A percentile compares a stretch with the other conserved stretches of the same genome.
Conservation (phyloP, 148 eudicot species). For the Vaccinium vitisidaea region DNA sequence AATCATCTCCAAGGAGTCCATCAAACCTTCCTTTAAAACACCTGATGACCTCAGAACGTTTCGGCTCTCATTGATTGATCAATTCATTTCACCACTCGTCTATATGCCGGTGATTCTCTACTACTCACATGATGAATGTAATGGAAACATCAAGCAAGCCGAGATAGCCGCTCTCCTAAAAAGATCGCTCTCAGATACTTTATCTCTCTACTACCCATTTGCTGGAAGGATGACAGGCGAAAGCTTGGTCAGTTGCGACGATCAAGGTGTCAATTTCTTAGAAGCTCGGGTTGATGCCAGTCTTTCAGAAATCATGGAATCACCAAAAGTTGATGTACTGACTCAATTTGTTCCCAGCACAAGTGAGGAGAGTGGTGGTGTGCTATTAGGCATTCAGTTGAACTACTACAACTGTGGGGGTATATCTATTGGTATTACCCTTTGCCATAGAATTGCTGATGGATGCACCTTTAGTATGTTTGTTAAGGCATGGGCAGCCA, state of each 20-base stretch:
- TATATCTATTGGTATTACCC: slow-evolving; percentile 27
- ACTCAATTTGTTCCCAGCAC: too few species aligned
- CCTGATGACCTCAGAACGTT: slow-evolving; percentile 30
- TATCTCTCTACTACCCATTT: slow-evolving; percentile 42
- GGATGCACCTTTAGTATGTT: slow-evolving; percentile 31
- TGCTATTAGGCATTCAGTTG: too few species aligned
- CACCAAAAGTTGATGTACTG: too few species aligned
- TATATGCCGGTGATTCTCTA: slow-evolving; percentile 37
- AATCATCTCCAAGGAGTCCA: slow-evolving; percentile 32
- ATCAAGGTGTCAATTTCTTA: too few species aligned
- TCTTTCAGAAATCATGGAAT: too few species aligned
- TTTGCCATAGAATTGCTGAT: slow-evolving; percentile 39
- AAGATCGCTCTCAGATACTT: slow-evolving; percentile 27
- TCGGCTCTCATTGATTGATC: slow-evolving; percentile 40
- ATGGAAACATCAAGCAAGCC: slow-evolving; percentile 12
- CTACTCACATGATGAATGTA: slow-evolving; percentile 17
- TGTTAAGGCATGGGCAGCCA: slow-evolving; percentile 36
- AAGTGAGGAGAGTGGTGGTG: too few species aligned
- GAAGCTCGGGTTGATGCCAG: too few species aligned
- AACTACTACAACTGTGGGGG: slow-evolving; percentile 41
- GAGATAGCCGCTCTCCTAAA: slow-evolving; percentile 11
- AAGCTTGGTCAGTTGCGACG: too few species aligned
- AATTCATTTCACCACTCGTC: slow-evolving; percentile 25
- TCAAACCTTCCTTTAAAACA: slow-evolving; percentile 51
- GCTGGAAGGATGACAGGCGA: slow-evolving; percentile 22